Conservation (phyloP, 768 basidiomycete species). For the Hygrophoropsis aurantiaca region DNA sequence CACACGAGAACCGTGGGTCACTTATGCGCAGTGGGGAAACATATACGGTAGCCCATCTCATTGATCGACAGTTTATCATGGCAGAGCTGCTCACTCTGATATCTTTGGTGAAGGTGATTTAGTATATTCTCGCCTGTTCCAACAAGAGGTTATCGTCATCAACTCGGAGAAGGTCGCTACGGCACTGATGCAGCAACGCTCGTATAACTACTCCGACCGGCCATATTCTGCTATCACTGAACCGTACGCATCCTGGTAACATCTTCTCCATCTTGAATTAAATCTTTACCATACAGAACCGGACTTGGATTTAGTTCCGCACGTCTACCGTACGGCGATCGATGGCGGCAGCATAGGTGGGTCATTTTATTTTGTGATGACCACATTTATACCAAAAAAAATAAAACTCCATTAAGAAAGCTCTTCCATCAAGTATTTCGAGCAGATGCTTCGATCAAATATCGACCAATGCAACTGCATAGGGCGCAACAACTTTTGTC, state of each 20-base stretch:
- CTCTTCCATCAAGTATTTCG: constrained; percentile 1
- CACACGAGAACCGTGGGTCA: constrained; percentile 26
- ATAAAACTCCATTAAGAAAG: constrained; percentile 8
- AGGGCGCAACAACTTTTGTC: neutral
- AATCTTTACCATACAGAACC: neutral
- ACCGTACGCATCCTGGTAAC: constrained; percentile 17
- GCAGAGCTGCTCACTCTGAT: no score
- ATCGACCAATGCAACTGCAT: neutral
- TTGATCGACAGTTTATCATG: no score
- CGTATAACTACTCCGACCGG: constrained; percentile 37
- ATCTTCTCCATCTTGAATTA: neutral
- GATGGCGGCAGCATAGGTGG: constrained; percentile 15
- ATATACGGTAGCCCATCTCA: constrained; percentile 19
- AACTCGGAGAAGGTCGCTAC: constrained; percentile 30
- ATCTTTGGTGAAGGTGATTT: constrained; percentile 26
- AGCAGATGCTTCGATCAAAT: neutral
- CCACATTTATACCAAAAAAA: neutral
- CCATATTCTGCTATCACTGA: constrained; percentile 27
- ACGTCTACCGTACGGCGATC: neutral
- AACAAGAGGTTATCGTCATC: constrained; percentile 32
- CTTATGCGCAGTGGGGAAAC: constrained; percentile 35
- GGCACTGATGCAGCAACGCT: constrained; percentile 36
- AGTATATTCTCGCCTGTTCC: constrained; percentile 29
- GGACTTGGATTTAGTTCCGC: constrained; percentile 1
- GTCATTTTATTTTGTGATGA: no score